A percentile compares a stretch with the other conserved stretches of the same genome.
Evolutionary conservation across 73 alveolate genomes (phyloP).

Genomic region (Tetrahymena elliotti): DNA sequence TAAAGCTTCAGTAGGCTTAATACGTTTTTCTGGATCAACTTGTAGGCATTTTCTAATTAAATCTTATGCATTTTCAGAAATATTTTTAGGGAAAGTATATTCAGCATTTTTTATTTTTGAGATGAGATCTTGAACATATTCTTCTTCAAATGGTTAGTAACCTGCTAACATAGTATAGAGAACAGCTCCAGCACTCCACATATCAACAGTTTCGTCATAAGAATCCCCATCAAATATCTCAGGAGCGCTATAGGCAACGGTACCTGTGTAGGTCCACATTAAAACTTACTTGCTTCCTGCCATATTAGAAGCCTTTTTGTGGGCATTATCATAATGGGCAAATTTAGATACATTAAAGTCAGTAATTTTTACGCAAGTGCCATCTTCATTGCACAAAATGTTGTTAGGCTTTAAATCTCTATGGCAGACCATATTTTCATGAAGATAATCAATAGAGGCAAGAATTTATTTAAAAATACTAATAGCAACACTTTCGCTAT

Average conservation of each 20-base stretch:
- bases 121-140: slow-evolving; percentile 1
- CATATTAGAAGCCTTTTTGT: slow-evolving; percentile 8
- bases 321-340: slow-evolving; percentile 10
- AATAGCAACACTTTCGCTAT: slow-evolving; percentile 32
- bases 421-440: slow-evolving; percentile 28
- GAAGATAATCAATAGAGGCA: slow-evolving; percentile 27
- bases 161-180: slow-evolving; percentile 33
- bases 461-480: slow-evolving; percentile 5
- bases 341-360: slow-evolving; percentile 6
- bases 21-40: background rate
- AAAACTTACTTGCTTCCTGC: slow-evolving; percentile 5
- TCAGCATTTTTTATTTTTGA: background rate
- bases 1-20: background rate
- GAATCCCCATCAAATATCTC: slow-evolving; percentile 34
- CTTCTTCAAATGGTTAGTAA: slow-evolving; percentile 33
- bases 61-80: background rate
- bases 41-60: background rate
- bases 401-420: slow-evolving; percentile 32
- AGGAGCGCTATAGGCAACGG: slow-evolving; percentile 33
- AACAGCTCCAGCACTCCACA: slow-evolving; percentile 49
- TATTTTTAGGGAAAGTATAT: background rate
- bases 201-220: slow-evolving; percentile 22
- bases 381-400: slow-evolving; percentile 28
- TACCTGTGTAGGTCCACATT: slow-evolving; percentile 45
- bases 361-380: background rate